Evolutionary conservation across 2,329 filamentous ascomycete genomes (phyloP).

Genomic region (Fusarium armeniacum): DNA sequence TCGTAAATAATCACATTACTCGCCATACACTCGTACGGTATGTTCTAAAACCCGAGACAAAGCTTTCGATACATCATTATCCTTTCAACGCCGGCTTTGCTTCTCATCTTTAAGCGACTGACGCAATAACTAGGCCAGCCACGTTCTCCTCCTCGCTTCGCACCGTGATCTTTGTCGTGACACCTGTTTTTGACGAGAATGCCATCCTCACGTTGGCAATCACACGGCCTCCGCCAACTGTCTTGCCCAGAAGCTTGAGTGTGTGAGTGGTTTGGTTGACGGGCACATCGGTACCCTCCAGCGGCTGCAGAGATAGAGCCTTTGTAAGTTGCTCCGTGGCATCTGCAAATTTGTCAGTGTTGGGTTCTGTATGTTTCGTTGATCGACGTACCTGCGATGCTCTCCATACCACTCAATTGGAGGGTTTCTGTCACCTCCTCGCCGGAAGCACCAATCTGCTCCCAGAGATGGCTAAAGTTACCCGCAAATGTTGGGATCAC

Average conservation of each 20-base stretch:
- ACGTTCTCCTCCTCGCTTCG: constrained; percentile 94
- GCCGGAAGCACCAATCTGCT: constrained; percentile 88
- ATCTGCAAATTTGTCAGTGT: constrained; percentile 67
- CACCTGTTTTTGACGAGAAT: constrained; percentile 89
- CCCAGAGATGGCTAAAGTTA: constrained; percentile 96
- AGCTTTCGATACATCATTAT: constrained; percentile 54
- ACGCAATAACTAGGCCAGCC: constrained; percentile 85
- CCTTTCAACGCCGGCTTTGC: constrained; percentile 55
- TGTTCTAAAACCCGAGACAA: constrained; percentile 51
- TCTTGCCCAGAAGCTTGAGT: constrained; percentile 96
- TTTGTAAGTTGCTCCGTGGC: constrained; percentile 92
- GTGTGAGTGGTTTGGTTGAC: constrained; percentile 92
- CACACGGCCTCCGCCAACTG: constrained; percentile 88
- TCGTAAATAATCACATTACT: constrained; percentile 47
- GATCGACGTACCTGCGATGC: constrained; percentile 81
- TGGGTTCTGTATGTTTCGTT: not conserved
- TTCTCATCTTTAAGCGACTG: constrained; percentile 76
- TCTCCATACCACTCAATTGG: constrained; percentile 88
- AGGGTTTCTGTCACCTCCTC: constrained; percentile 93
- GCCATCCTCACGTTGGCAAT: constrained; percentile 93
- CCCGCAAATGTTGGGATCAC: constrained; percentile 93
- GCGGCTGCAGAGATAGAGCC: constrained; percentile 88
- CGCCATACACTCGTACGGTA: constrained; percentile 32
- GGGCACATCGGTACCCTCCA: constrained; percentile 94
- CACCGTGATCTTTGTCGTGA: constrained; percentile 95